These are phyloP conservation scores for Kuraishia molischiana DNA, from an alignment of 805 yeast genomes.

Conservation along the genomic window DNA sequence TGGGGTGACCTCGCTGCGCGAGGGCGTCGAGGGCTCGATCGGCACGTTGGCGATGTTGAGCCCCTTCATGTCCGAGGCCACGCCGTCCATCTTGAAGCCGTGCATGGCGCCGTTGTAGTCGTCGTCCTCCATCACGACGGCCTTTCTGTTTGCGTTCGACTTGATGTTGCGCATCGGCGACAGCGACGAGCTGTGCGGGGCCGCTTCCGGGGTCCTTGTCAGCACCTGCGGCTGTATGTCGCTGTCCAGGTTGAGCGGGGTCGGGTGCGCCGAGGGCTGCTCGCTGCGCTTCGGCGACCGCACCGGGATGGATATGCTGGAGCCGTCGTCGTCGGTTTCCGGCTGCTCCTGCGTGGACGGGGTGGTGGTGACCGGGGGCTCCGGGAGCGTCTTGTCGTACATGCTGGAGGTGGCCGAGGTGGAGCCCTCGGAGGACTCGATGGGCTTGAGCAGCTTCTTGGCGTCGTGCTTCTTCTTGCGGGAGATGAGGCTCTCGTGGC, in stretches of 20 bases:
- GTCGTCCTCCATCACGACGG: constrained; percentile 12
- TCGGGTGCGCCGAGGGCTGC: background rate
- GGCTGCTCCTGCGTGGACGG: background rate
- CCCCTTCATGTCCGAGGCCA: background rate
- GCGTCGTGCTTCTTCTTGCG: constrained; percentile 57
- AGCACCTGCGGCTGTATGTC: background rate
- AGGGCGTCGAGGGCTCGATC: background rate
- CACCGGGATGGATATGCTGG: constrained; percentile 17
- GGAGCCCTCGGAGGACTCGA: background rate
- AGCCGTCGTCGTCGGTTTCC: constrained; percentile 9
- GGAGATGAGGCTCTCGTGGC: constrained; percentile 77
- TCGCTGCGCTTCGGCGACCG: constrained; percentile 18
- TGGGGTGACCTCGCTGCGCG: background rate
- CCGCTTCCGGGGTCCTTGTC: background rate
- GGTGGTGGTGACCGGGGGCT: background rate
- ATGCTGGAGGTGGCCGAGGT: background rate
- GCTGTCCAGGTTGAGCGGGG: background rate
- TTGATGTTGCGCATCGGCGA: background rate
- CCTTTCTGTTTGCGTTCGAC: constrained; percentile 10
- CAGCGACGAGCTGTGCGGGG: background rate
- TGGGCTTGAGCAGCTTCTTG: background rate
- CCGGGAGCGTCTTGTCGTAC: background rate
- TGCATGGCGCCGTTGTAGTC: constrained; percentile 8
- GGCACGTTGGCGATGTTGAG: background rate
- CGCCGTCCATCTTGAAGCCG: background rate